Conservation (phyloP, 768 basidiomycete genomes). For the Panaeolus cyanescens region DNA sequence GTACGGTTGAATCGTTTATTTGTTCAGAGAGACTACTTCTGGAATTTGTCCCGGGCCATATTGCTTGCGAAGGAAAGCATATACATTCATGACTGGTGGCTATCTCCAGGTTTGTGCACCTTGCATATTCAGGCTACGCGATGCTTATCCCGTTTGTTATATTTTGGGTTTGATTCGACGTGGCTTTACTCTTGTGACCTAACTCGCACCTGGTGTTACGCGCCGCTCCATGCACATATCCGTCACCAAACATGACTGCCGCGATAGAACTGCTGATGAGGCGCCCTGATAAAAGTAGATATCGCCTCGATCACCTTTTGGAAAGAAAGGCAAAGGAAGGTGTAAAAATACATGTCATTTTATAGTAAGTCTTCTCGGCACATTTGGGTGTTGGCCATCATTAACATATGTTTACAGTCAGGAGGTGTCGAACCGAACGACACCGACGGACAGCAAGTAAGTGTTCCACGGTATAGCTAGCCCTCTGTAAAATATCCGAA, state of each 20-base stretch:
- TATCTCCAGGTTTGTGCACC: slow-evolving; percentile 70
- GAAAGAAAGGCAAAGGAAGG: slow-evolving; percentile 93
- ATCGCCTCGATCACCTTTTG: slow-evolving; percentile 83
- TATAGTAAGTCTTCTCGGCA: slow-evolving; percentile 59
- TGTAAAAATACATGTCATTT: slow-evolving; percentile 92
- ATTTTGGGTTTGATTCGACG: not conserved
- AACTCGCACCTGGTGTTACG: not conserved
- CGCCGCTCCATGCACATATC: not conserved
- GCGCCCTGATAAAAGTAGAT: slow-evolving; percentile 80
- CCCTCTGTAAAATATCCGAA: not conserved
- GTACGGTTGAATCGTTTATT: slow-evolving; percentile 6
- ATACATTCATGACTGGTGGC: slow-evolving; percentile 99
- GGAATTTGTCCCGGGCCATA: slow-evolving; percentile 93
- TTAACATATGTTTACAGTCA: slow-evolving; percentile 50
- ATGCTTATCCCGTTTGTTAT: slow-evolving; percentile 2
- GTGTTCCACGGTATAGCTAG: slow-evolving; percentile 21
- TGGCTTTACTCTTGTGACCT: not conserved
- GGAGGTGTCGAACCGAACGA: slow-evolving; percentile 94
- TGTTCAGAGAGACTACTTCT: slow-evolving; percentile 92
- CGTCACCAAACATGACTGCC: not conserved
- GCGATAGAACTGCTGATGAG: slow-evolving; percentile 78
- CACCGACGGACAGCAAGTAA: slow-evolving; percentile 91
- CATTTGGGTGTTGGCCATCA: not conserved
- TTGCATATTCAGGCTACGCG: not conserved
- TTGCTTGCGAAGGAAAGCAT: slow-evolving; percentile 85